A percentile compares a stretch with the other conserved stretches of the same genome.
phyloP scores from a whole-genome alignment of 1,139 yeast species.

The Debaryomyces psychrophilus region DNA sequence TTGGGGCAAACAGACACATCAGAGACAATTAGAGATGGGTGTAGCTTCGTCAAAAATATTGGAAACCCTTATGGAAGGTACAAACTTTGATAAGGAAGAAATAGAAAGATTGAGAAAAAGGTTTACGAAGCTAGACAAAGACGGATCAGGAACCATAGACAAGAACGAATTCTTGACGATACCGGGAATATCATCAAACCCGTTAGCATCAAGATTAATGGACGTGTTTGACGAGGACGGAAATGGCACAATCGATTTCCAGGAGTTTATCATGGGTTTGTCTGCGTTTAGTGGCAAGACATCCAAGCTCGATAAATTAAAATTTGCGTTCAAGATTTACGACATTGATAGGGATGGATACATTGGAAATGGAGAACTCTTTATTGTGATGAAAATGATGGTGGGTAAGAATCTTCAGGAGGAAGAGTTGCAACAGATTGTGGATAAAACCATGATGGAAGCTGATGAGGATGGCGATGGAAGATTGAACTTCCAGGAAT shows the following conservation, averaged over 20 bases:
- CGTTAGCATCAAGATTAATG: constrained; percentile 85
- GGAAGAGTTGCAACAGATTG: constrained; percentile 89
- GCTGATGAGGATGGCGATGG: constrained; percentile 94
- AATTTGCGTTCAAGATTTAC: constrained; percentile 89
- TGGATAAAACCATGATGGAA: constrained; percentile 94
- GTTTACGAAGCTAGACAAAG: constrained; percentile 93
- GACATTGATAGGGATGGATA: constrained; percentile 96
- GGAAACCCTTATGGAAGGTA: constrained; percentile 71
- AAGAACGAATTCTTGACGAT: constrained; percentile 87
- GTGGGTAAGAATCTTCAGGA: constrained; percentile 90
- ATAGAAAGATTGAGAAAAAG: constrained; percentile 88
- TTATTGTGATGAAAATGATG: constrained; percentile 93
- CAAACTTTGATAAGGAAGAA: constrained; percentile 87
- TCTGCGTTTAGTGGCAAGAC: constrained; percentile 93
- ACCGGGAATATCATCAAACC: constrained; percentile 91
- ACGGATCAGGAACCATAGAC: constrained; percentile 90
- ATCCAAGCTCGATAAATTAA: constrained; percentile 76
- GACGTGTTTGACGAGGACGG: constrained; percentile 95
- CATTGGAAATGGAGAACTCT: constrained; percentile 93
- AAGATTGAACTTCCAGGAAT: constrained; percentile 82
- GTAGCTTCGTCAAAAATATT: constrained; percentile 66
- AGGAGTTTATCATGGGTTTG: constrained; percentile 88
- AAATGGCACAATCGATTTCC: constrained; percentile 92
- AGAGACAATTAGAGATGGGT: constrained; percentile 52
- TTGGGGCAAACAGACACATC: neutral